Evolutionary conservation across 2,329 filamentous ascomycete species (phyloP), one percentile per base, ranked within the genome.

Genomic region (Phaeoacremonium minimum): DNA sequence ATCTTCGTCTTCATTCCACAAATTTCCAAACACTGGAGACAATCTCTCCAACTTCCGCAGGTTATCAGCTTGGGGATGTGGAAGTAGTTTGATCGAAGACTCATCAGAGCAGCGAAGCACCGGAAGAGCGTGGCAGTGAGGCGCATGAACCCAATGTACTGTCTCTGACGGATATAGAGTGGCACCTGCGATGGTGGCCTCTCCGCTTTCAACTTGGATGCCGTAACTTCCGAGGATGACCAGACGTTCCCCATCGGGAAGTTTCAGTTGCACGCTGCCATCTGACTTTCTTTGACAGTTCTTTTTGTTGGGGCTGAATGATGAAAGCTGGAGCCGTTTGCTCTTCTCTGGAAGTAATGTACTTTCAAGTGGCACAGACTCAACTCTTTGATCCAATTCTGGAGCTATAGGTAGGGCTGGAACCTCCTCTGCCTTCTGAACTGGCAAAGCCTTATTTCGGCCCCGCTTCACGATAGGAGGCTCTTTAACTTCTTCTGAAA

Each of bases 121-220:
- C 1, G 83, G 84, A 2, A 91, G 58, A 1, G 85, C 79, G 51
- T 87, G 78, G 26, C 81, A 86, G 29, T 75, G 72, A 2, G 85
- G 77, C 13, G 84, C 82, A 54, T 77, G 78, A 13, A 87, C 67
- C 66, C 75, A 80, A 44, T 73, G 64, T 6, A 64, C 52, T 1
- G 49, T 55, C 17, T 69, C 60, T 1, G 69, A 65, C 2, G 71
- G 54, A 9, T 64, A 63, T 4, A 91, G 54, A 6, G 69, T 74
- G 6, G 84, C 79, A 13, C 86, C 85, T 12, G 78, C 73, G 17
- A 91, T 56, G 2, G 75, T 80, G 16, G 85, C 63, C 30, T 79
- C 68, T 3, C 87, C 87, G 35, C 67, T 67, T 7, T 65, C 49
- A 1, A 91, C 70, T 11, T 65, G 66, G 18, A 91, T 54, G 13